Conservation (phyloP, 805 yeast genomes). For the Lachancea meyersii region DNA sequence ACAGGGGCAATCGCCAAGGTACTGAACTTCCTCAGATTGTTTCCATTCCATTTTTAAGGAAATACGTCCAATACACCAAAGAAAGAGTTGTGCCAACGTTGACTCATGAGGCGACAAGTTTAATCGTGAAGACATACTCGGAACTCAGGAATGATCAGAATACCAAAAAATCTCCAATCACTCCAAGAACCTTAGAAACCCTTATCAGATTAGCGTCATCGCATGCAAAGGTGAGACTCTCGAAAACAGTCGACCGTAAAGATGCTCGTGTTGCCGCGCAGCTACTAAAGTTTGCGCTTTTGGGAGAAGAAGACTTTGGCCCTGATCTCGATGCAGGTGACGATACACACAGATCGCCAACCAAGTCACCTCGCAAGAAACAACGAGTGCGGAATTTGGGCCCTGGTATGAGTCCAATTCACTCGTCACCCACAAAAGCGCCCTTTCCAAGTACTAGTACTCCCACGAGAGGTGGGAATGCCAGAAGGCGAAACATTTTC, state of each 20-base stretch:
- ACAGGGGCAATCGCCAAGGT: conserved; percentile 32
- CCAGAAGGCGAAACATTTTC: conserved; percentile 21
- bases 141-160: conserved; percentile 77
- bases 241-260: conserved; percentile 60
- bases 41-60: conserved; percentile 78
- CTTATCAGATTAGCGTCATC: conserved; percentile 92
- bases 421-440: conserved; percentile 7
- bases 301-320: conserved; percentile 36
- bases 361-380: conserved; percentile 34
- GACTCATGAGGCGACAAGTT: conserved; percentile 67
- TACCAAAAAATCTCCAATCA: conserved; percentile 83
- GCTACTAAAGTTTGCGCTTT: conserved; percentile 75
- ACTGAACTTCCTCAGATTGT: conserved; percentile 43
- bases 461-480: conserved; percentile 36
- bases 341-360: conserved; percentile 31
- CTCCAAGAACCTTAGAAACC: conserved; percentile 97
- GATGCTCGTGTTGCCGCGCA: conserved; percentile 88
- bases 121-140: conserved; percentile 75
- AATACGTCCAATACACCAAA: conserved; percentile 91
- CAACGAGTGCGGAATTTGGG: conserved; percentile 29
- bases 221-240: conserved; percentile 90
- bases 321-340: conserved; percentile 23
- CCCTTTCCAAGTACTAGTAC: conserved; percentile 11
- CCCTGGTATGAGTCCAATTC: neutral
- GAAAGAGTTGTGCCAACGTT: conserved; percentile 77